phyloP scores from a whole-genome alignment of 345 rosid species.

The Brassica cretica region DNA sequence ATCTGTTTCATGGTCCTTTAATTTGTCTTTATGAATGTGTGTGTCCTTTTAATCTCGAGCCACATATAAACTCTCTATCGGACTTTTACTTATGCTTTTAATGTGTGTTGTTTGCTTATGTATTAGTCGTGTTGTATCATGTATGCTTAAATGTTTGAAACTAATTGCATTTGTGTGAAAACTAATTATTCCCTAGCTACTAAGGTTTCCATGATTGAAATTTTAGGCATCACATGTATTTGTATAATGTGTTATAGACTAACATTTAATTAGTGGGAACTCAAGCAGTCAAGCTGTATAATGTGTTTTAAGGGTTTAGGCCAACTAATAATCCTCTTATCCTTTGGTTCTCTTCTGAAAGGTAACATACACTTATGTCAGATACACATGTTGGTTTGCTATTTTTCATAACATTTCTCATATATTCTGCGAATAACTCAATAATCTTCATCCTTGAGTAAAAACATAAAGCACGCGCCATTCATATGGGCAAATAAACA shows the following conservation, averaged over 20 bases:
- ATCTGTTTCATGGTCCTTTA: constrained; percentile 1
- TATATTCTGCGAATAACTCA: no score
- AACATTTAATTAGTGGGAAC: background rate
- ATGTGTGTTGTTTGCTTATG: constrained; percentile 10
- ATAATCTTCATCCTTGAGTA: background rate
- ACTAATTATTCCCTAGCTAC: background rate
- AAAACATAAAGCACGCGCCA: background rate
- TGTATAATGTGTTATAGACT: background rate
- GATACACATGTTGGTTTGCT: no score
- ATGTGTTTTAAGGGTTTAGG: background rate
- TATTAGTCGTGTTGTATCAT: constrained; percentile 6
- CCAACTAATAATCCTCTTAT: background rate
- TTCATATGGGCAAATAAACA: background rate
- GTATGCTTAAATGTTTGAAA: constrained; percentile 1
- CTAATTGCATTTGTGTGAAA: constrained; percentile 8
- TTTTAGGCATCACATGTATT: background rate
- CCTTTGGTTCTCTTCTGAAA: background rate
- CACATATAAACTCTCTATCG: constrained; percentile 7
- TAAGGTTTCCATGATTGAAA: background rate
- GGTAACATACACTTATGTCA: no score
- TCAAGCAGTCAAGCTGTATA: background rate
- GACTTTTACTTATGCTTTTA: background rate
- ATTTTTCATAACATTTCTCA: no score
- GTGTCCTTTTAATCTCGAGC: constrained; percentile 11
- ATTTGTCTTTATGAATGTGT: background rate